phyloP scores from a whole-genome alignment of 1,284 basidiomycete species.

The Fomitopsis schrenkii region DNA sequence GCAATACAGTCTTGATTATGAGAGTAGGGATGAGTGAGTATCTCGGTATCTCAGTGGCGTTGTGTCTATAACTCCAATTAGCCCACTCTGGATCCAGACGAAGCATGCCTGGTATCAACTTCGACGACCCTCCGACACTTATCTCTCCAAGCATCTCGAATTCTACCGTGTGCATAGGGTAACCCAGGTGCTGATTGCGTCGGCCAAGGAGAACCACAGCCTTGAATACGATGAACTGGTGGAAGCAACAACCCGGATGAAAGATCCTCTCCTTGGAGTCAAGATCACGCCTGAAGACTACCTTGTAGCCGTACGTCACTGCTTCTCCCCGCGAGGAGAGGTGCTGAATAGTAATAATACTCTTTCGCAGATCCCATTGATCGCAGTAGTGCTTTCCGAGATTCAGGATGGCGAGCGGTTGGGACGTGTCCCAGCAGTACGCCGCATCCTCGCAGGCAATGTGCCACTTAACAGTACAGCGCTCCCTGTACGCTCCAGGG shows the following conservation, averaged over 20 bases:
- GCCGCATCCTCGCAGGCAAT: not conserved
- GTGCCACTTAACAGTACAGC: not conserved
- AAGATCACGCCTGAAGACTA: slow-evolving; percentile 6
- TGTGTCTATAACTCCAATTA: slow-evolving; percentile 20
- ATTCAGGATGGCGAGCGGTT: not conserved
- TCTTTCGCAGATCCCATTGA: slow-evolving; percentile 4
- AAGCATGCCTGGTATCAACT: slow-evolving; percentile 58
- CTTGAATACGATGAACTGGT: slow-evolving; percentile 1
- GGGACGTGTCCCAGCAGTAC: not conserved
- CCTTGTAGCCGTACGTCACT: not conserved
- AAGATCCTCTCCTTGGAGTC: slow-evolving; percentile 11
- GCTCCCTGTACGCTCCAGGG: not conserved
- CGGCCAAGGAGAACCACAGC: slow-evolving; percentile 13
- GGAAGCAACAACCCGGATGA: slow-evolving; percentile 10
- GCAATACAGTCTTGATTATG: slow-evolving; percentile 33
- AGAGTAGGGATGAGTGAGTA: slow-evolving; percentile 33
- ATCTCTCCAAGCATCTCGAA: slow-evolving; percentile 37
- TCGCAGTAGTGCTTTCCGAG: slow-evolving; percentile 2
- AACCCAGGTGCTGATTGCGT: slow-evolving; percentile 37
- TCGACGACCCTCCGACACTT: slow-evolving; percentile 39
- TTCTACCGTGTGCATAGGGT: slow-evolving; percentile 49
- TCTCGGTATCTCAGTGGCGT: not conserved
- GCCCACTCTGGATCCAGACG: slow-evolving; percentile 61
- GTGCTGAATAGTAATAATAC: not conserved
- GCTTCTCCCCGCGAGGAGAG: too few species aligned